Conservation (phyloP, 371 early-diverging fungal species). For the Nematocida minor region DNA sequence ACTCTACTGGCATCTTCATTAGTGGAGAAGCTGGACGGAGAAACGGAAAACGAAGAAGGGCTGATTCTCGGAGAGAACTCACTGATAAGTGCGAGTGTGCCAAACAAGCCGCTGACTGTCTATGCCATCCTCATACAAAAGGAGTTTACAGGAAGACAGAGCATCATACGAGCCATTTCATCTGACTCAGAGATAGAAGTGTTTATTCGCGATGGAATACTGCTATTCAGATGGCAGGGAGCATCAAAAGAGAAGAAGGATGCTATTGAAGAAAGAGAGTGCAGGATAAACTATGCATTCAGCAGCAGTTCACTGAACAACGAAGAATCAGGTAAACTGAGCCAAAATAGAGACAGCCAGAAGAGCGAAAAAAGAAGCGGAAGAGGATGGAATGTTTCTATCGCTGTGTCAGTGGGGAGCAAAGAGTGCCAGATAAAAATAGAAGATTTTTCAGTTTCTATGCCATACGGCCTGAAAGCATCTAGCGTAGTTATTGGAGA, state of each 20-base stretch:
- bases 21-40: conserved; percentile 20
- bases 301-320: no score
- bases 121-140: conserved; percentile 23
- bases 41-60: background rate
- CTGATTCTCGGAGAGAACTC: conserved; percentile 13
- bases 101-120: background rate
- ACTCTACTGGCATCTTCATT: background rate
- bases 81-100: background rate
- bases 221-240: background rate
- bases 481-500: conserved; percentile 19
- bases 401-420: background rate
- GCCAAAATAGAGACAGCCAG: background rate
- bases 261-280: background rate
- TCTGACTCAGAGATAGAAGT: conserved; percentile 10
- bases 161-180: background rate
- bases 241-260: background rate
- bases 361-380: conserved; percentile 9
- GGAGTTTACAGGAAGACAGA: conserved; percentile 41
- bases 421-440: background rate
- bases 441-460: background rate
- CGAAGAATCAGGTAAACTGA: no score
- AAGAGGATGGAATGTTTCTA: conserved; percentile 38
- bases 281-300: background rate
- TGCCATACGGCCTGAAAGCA: background rate
- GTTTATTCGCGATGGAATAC: conserved; percentile 19